These are phyloP conservation scores for Mycena alexandri DNA, from an alignment of 768 basidiomycete species.

Conservation along the genomic window DNA sequence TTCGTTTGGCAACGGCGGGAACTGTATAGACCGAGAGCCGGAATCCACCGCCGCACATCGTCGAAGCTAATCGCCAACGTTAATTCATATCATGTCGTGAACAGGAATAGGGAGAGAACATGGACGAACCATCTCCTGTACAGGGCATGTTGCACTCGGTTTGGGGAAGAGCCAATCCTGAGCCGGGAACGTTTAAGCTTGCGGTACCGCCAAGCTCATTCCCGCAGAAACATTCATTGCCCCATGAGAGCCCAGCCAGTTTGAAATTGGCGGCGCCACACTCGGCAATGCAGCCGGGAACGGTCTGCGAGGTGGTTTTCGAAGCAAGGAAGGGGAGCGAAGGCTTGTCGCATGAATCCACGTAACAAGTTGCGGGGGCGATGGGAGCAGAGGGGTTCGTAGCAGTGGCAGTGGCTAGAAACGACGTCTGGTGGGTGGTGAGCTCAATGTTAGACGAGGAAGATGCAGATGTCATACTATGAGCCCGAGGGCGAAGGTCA, in stretches of 20 bases:
- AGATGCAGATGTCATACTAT: constrained; percentile 26
- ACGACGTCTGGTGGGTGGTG: constrained; percentile 26
- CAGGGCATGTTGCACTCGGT: constrained; percentile 29
- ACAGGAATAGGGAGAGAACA: constrained; percentile 15
- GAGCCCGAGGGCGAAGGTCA: constrained; percentile 28
- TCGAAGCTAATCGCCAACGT: constrained; percentile 17
- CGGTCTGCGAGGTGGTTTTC: constrained; percentile 23
- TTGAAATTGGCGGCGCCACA: constrained; percentile 25
- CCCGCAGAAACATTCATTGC: constrained; percentile 28
- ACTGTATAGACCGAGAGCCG: constrained; percentile 25
- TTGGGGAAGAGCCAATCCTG: constrained; percentile 26
- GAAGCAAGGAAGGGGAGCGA: constrained; percentile 26
- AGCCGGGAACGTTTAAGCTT: constrained; percentile 26
- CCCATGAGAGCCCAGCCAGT: constrained; percentile 25
- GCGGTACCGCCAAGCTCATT: constrained; percentile 26
- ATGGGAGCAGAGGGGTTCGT: constrained; percentile 22
- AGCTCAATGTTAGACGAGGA: constrained; percentile 25
- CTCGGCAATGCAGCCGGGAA: constrained; percentile 27
- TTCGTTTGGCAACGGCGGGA: constrained; percentile 20
- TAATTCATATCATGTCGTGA: constrained; percentile 22
- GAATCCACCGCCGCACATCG: constrained; percentile 23
- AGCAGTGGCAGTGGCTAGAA: constrained; percentile 24
- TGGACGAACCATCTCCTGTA: constrained; percentile 25
- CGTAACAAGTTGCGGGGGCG: constrained; percentile 23
- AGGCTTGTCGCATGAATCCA: constrained; percentile 24